phyloP scores from a whole-genome alignment of 768 basidiomycete genomes.

The Pleurotus platypus region DNA sequence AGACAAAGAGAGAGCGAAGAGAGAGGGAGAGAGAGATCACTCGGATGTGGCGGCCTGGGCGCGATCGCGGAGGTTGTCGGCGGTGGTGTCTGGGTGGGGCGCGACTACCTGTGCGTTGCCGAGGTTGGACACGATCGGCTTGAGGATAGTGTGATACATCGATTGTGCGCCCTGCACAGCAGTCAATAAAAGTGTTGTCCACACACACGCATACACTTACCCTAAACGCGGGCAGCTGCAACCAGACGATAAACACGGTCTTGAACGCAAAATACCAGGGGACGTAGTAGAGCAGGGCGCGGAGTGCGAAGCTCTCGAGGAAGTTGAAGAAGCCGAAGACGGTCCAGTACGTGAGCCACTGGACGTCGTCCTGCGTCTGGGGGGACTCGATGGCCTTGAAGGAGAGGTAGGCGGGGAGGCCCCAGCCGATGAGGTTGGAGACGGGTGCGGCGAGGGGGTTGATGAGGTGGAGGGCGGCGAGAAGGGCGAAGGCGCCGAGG shows the following conservation, averaged over 20 bases:
- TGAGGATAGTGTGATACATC: conserved; percentile 72
- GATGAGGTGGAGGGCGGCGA: conserved; percentile 75
- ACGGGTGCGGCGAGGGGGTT: conserved; percentile 90
- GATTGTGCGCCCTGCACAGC: conserved; percentile 78
- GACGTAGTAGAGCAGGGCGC: conserved; percentile 84
- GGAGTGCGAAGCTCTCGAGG: conserved; percentile 80
- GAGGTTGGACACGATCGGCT: conserved; percentile 74
- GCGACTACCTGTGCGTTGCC: conserved; percentile 39
- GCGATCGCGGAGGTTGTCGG: conserved; percentile 26
- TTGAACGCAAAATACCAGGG: conserved; percentile 96
- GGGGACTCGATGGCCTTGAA: conserved; percentile 91
- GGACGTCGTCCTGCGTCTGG: conserved; percentile 79
- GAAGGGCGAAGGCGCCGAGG: conserved; percentile 63
- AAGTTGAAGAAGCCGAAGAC: conserved; percentile 94
- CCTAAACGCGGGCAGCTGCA: conserved; percentile 81
- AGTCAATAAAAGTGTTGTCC: no score
- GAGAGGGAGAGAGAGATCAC: not conserved
- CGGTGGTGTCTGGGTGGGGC: conserved; percentile 45
- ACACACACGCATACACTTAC: conserved; percentile 46
- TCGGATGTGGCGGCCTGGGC: conserved; percentile 1
- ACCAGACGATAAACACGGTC: conserved; percentile 87
- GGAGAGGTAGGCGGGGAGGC: conserved; percentile 90
- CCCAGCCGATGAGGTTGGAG: conserved; percentile 95
- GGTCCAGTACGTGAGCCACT: conserved; percentile 99
- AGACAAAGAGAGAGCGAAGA: not conserved